Conservation (phyloP, 495 filamentous ascomycete species). For the Podospora comata region DNA sequence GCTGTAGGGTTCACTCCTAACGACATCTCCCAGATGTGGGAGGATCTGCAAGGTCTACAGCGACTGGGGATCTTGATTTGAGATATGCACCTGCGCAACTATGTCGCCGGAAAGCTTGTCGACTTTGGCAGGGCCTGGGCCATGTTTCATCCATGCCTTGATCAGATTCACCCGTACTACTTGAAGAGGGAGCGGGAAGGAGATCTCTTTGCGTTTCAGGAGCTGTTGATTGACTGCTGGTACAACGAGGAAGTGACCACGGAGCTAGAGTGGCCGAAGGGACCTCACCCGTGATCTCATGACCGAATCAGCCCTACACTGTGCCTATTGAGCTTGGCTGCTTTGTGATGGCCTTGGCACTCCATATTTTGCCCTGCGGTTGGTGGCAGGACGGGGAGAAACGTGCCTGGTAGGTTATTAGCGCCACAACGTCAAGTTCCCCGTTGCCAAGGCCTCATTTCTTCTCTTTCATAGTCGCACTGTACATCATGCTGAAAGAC, state of each 20-base stretch:
- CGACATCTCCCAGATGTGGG: conserved; percentile 15
- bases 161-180: conserved; percentile 6
- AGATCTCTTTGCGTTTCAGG: too few relatives aligned
- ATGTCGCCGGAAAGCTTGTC: conserved; percentile 20
- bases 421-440: neutral
- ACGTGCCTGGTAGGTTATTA: too few relatives aligned
- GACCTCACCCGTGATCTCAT: neutral
- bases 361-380: neutral
- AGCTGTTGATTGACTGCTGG: conserved; percentile 9
- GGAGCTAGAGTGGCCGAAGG: neutral
- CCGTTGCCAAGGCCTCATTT: neutral
- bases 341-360: neutral
- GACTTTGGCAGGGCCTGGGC: conserved; percentile 26
- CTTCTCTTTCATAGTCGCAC: too few relatives aligned
- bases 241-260: neutral
- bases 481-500: too few relatives aligned
- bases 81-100: conserved; percentile 22
- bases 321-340: neutral
- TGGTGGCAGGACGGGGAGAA: neutral
- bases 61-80: conserved; percentile 17
- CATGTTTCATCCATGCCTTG: conserved; percentile 14
- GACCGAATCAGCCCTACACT: neutral
- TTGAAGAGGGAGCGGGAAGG: neutral
- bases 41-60: conserved; percentile 17
- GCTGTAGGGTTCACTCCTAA: neutral